Evolutionary conservation across 2,329 filamentous ascomycete genomes (phyloP).

Genomic region (Diplocarpon mali): DNA sequence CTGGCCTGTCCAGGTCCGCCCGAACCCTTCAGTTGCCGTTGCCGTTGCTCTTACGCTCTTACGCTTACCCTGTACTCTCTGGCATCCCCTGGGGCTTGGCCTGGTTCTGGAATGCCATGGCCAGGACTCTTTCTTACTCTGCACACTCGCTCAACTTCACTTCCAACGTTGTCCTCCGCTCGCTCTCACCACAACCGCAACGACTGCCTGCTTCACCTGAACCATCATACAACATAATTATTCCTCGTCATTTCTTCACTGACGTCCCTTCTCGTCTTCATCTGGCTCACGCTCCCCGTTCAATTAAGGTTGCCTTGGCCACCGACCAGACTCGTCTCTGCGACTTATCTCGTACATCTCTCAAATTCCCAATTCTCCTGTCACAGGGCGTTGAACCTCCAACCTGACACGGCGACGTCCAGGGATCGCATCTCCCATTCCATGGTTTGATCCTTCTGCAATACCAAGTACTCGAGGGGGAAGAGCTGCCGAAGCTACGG

Average conservation of each 20-base stretch:
- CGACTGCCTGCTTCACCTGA: neutral
- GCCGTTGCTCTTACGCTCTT: too few relatives aligned
- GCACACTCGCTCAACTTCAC: neutral
- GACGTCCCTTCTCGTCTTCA: conserved; percentile 1
- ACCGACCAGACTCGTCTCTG: conserved; percentile 7
- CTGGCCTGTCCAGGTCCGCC: too few relatives aligned
- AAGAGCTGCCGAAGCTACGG: conserved; percentile 9
- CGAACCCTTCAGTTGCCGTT: too few relatives aligned
- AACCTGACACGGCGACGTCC: conserved; percentile 9
- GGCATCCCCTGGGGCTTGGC: conserved; percentile 1
- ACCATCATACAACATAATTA: neutral
- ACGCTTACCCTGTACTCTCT: too few relatives aligned
- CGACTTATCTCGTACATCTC: conserved; percentile 2
- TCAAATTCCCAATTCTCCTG: conserved; percentile 11
- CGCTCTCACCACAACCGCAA: neutral
- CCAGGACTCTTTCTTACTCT: neutral
- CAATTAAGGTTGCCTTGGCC: conserved; percentile 9
- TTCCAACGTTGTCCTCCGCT: neutral
- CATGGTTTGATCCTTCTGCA: conserved; percentile 17
- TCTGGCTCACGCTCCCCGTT: conserved; percentile 7
- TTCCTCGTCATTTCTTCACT: neutral
- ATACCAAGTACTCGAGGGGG: conserved; percentile 18
- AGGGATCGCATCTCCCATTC: conserved; percentile 19
- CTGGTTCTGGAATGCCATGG: conserved; percentile 1
- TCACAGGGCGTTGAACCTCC: conserved; percentile 12